Conservation (phyloP, 768 basidiomycete genomes). For the Tylopilus sp. region DNA sequence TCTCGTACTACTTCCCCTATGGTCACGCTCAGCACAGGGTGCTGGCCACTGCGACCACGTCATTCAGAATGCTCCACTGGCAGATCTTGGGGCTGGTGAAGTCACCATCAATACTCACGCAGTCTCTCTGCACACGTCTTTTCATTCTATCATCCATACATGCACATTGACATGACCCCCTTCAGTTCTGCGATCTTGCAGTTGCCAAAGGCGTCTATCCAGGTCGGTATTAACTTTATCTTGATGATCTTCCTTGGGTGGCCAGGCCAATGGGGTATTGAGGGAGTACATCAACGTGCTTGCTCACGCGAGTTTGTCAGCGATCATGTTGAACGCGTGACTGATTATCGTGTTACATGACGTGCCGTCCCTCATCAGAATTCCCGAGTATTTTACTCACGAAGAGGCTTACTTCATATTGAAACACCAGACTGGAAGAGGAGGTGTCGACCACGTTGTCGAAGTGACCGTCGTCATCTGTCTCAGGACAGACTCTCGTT, state of each 20-base stretch:
- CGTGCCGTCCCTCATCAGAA: too few species aligned
- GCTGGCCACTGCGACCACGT: constrained; percentile 28
- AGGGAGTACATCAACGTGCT: constrained; percentile 41
- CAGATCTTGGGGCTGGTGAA: constrained; percentile 11
- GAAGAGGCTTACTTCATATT: constrained; percentile 46
- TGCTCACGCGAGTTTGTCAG: constrained; percentile 32
- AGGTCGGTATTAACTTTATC: constrained; percentile 23
- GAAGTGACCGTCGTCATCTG: constrained; percentile 10
- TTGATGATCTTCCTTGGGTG: constrained; percentile 40
- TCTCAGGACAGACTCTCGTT: not conserved
- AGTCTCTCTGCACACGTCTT: constrained; percentile 33
- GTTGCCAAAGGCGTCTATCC: constrained; percentile 41
- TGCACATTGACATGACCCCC: not conserved
- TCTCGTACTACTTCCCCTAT: not conserved
- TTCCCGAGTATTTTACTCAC: constrained; percentile 58
- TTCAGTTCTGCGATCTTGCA: constrained; percentile 48
- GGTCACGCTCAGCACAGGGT: constrained; percentile 13
- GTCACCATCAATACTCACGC: too few species aligned
- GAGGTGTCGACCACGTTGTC: constrained; percentile 36
- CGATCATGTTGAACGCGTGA: not conserved
- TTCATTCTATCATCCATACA: not conserved
- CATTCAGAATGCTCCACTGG: constrained; percentile 7
- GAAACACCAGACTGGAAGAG: constrained; percentile 24
- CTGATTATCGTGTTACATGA: too few species aligned
- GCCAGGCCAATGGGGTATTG: constrained; percentile 43